Conservation (phyloP, 1,139 yeast species). For the Sugiyamaella novakii region DNA sequence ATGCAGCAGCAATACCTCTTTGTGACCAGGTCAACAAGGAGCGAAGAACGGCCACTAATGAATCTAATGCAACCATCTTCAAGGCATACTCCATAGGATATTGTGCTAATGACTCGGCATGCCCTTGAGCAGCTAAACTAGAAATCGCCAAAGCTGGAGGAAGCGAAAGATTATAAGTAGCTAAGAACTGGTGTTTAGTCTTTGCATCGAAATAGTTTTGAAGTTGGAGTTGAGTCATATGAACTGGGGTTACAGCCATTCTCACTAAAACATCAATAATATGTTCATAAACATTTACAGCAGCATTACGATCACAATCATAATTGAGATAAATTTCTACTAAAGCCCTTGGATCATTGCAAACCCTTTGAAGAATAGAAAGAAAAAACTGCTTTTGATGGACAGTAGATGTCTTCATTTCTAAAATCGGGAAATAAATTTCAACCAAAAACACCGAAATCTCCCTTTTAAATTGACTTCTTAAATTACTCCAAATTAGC, state of each 20-base stretch:
- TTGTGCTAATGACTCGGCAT: conserved; percentile 57
- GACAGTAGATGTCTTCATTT: conserved; percentile 84
- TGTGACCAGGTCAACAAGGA: conserved; percentile 90
- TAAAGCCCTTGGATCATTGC: conserved; percentile 86
- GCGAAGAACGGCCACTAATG: conserved; percentile 78
- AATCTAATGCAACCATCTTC: conserved; percentile 77
- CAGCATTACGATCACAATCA: conserved; percentile 78
- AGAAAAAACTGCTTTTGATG: conserved; percentile 90
- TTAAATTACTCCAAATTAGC: conserved; percentile 77
- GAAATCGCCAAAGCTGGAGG: conserved; percentile 77
- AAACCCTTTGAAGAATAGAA: conserved; percentile 73
- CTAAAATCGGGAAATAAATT: conserved; percentile 91
- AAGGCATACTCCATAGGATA: conserved; percentile 65
- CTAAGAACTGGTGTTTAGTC: conserved; percentile 57
- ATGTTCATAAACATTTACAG: conserved; percentile 85
- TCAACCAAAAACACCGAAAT: conserved; percentile 93
- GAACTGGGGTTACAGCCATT: conserved; percentile 70
- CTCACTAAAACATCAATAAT: conserved; percentile 76
- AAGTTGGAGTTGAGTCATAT: conserved; percentile 69
- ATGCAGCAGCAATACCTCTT: conserved; percentile 53
- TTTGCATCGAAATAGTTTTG: conserved; percentile 64
- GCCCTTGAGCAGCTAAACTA: conserved; percentile 50
- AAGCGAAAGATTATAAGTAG: conserved; percentile 72
- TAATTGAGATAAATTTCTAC: conserved; percentile 93
- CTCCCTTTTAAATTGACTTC: conserved; percentile 87